Evolutionary conservation across 2,329 filamentous ascomycete species (phyloP).

Genomic region (Aspergillus sclerotialis): DNA sequence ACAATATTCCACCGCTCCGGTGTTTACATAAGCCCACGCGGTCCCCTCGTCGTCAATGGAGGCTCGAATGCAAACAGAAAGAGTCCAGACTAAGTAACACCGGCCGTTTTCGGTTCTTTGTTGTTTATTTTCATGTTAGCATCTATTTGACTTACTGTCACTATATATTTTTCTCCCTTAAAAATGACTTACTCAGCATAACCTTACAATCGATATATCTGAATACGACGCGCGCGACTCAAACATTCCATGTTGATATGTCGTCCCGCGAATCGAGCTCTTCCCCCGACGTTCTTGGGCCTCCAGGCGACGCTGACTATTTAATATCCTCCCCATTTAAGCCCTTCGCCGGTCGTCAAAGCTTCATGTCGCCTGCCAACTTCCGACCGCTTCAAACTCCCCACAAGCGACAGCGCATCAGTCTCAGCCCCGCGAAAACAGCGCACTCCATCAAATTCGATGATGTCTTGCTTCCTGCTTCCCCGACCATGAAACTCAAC

Average conservation of each 20-base stretch:
- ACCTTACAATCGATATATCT: no score
- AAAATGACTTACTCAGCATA: no score
- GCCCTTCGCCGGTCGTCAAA: constrained; percentile 31
- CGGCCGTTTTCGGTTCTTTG: no score
- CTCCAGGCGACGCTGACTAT: constrained; percentile 36
- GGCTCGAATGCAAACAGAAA: no score
- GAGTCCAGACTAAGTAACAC: no score
- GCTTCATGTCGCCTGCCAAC: constrained; percentile 32
- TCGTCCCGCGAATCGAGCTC: constrained; percentile 31
- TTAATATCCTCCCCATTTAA: constrained; percentile 36
- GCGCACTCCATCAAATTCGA: constrained; percentile 35
- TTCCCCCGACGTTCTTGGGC: constrained; percentile 37
- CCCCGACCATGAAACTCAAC: constrained; percentile 26
- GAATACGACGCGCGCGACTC: background rate
- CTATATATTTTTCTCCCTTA: no score
- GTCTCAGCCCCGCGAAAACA: constrained; percentile 28
- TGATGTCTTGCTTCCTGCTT: constrained; percentile 36
- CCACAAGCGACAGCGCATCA: constrained; percentile 26
- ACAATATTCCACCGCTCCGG: no score
- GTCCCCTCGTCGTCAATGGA: no score
- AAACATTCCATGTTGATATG: constrained; percentile 21
- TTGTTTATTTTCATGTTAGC: no score
- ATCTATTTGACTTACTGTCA: no score
- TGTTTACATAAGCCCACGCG: no score
- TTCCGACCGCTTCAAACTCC: constrained; percentile 26